A percentile compares a stretch with the other conserved stretches of the same genome.
Conservation (phyloP, 352 stramenopile species). For the Pythium sukuiense region DNA sequence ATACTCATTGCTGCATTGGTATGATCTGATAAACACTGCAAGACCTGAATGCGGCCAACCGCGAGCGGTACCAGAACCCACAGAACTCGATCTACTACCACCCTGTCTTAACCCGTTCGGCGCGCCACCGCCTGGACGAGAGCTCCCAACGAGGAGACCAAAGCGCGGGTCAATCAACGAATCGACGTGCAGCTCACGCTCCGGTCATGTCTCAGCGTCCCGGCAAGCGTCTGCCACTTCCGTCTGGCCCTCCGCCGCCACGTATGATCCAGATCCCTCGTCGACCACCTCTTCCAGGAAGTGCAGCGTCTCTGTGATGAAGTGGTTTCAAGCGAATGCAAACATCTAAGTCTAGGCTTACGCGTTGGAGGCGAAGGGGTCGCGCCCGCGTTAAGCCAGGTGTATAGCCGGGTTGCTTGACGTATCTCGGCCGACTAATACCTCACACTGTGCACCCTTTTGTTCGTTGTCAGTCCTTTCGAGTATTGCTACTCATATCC, state of each 20-base stretch:
- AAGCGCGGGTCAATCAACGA: background rate
- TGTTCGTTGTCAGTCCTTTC: too few relatives aligned
- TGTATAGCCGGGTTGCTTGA: too few relatives aligned
- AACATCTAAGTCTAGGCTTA: too few relatives aligned
- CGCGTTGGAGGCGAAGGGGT: too few relatives aligned
- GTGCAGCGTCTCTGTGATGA: too few relatives aligned
- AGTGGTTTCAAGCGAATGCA: too few relatives aligned
- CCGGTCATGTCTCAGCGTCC: slow-evolving; percentile 28
- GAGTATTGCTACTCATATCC: too few relatives aligned
- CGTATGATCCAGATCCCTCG: slow-evolving; percentile 60
- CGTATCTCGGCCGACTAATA: too few relatives aligned
- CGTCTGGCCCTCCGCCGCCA: slow-evolving; percentile 49
- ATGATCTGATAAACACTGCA: slow-evolving; percentile 42
- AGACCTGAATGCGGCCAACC: slow-evolving; percentile 54
- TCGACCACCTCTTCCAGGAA: slow-evolving; percentile 49
- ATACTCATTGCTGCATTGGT: background rate
- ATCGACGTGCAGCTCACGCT: background rate
- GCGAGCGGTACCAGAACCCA: slow-evolving; percentile 66
- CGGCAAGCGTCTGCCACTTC: slow-evolving; percentile 64
- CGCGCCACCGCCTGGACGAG: slow-evolving; percentile 54
- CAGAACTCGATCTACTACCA: slow-evolving; percentile 86
- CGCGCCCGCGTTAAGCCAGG: too few relatives aligned
- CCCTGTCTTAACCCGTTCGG: slow-evolving; percentile 79
- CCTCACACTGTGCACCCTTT: too few relatives aligned
- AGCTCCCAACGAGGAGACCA: background rate